Conservation (phyloP, 1,284 basidiomycete species). For the Ceratobasidium sp. region DNA sequence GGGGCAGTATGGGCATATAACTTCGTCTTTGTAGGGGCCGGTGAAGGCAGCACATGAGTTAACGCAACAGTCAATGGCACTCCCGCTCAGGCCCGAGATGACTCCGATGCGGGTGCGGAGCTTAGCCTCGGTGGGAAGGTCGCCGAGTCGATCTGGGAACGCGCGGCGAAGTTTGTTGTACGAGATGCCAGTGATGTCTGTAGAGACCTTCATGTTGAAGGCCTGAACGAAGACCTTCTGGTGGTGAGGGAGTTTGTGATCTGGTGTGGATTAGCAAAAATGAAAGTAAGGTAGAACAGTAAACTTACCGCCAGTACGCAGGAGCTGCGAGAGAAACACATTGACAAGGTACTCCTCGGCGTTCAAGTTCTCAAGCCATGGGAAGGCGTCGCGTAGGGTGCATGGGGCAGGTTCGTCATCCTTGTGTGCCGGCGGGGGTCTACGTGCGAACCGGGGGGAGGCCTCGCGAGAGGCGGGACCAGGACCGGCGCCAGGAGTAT, state of each 20-base stretch:
- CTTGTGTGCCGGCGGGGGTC: not conserved
- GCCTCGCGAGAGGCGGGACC: constrained; percentile 6
- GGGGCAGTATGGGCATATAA: constrained; percentile 56
- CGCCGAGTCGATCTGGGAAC: constrained; percentile 28
- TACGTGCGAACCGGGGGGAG: constrained; percentile 15
- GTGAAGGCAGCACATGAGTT: constrained; percentile 47
- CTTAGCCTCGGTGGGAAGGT: constrained; percentile 12
- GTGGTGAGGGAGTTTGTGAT: constrained; percentile 4
- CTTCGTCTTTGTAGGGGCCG: constrained; percentile 27
- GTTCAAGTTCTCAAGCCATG: constrained; percentile 19
- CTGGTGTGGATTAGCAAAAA: not conserved
- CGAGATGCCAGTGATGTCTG: constrained; percentile 31
- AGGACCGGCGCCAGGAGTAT: constrained; percentile 19
- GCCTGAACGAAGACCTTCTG: constrained; percentile 19
- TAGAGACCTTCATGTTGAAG: constrained; percentile 45
- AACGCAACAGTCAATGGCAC: constrained; percentile 46
- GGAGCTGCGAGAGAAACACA: constrained; percentile 21
- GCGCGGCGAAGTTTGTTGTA: constrained; percentile 37
- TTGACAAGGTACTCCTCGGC: constrained; percentile 13
- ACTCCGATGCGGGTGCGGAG: constrained; percentile 14
- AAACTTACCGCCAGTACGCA: constrained; percentile 28
- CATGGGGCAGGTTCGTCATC: not conserved
- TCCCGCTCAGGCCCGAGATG: constrained; percentile 41
- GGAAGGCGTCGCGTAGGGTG: not conserved
- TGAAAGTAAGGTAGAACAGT: not conserved